Percentiles rank a stretch among this genome's conserved stretches.
These are phyloP conservation scores for Penicillium sp. DNA, from an alignment of 2,329 filamentous ascomycete species.

Conservation along the genomic window DNA sequence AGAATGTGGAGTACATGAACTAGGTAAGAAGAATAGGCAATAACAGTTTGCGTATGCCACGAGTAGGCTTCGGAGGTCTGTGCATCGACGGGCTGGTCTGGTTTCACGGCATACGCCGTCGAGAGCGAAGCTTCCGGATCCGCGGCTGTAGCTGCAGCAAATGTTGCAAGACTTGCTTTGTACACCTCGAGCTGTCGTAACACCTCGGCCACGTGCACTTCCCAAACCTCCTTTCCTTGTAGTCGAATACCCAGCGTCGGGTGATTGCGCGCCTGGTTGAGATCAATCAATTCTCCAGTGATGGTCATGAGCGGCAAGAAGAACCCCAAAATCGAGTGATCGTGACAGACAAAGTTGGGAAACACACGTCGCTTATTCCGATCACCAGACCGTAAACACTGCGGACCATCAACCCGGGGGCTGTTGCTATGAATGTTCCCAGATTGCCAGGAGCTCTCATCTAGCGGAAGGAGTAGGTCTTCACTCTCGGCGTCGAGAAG, in stretches of 20 bases:
- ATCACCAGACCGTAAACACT: constrained; percentile 34
- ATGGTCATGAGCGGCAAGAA: constrained; percentile 95
- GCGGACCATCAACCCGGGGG: constrained; percentile 38
- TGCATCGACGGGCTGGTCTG: constrained; percentile 52
- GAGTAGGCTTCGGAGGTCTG: constrained; percentile 33
- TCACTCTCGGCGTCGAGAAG: constrained; percentile 86
- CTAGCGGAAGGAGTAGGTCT: constrained; percentile 77
- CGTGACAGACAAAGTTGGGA: constrained; percentile 79
- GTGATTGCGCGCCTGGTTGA: constrained; percentile 85
- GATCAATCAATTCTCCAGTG: constrained; percentile 82
- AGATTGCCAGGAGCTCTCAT: constrained; percentile 81
- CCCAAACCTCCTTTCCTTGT: constrained; percentile 72
- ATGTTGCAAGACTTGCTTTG: constrained; percentile 65
- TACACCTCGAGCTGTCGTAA: constrained; percentile 76
- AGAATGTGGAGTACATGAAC: constrained; percentile 92
- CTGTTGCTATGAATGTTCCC: constrained; percentile 67
- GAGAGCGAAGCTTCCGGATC: constrained; percentile 27
- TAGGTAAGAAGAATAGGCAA: constrained; percentile 85
- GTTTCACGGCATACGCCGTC: constrained; percentile 56
- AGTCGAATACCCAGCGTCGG: constrained; percentile 77
- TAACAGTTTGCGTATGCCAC: constrained; percentile 75
- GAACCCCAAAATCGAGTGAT: constrained; percentile 86
- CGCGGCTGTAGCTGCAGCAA: constrained; percentile 25
- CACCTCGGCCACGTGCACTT: constrained; percentile 76
- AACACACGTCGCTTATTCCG: constrained; percentile 58